These are phyloP conservation scores for Dactylellina parvicollis DNA, from an alignment of 2,329 filamentous ascomycete species.

Conservation along the genomic window DNA sequence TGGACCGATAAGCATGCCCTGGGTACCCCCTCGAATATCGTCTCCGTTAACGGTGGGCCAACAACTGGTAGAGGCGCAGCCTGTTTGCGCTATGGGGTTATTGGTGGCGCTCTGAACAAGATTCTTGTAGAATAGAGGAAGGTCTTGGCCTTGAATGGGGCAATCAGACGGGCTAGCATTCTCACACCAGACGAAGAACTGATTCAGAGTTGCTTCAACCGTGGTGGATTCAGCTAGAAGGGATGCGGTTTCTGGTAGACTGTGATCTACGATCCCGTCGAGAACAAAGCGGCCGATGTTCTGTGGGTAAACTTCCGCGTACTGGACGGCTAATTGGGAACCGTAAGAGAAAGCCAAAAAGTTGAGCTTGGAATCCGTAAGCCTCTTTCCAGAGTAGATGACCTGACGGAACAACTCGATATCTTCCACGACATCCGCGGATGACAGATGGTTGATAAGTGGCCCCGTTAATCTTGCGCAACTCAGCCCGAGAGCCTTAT, in stretches of 20 bases:
- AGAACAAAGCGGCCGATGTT: slow-evolving; percentile 63
- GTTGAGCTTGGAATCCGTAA: slow-evolving; percentile 58
- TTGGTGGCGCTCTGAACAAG: slow-evolving; percentile 59
- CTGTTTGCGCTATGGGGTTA: slow-evolving; percentile 61
- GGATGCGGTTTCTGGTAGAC: slow-evolving; percentile 60
- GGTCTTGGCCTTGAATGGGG: slow-evolving; percentile 59
- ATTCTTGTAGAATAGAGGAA: slow-evolving; percentile 56
- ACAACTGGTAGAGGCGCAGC: slow-evolving; percentile 59
- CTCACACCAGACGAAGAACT: slow-evolving; percentile 62
- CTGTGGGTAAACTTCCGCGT: slow-evolving; percentile 64
- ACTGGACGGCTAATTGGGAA: slow-evolving; percentile 63
- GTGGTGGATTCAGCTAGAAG: slow-evolving; percentile 60
- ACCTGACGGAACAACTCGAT: slow-evolving; percentile 61
- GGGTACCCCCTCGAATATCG: slow-evolving; percentile 2
- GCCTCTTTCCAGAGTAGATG: slow-evolving; percentile 58
- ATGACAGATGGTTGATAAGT: slow-evolving; percentile 61
- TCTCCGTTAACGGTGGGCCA: background rate
- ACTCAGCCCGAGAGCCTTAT: slow-evolving; percentile 61
- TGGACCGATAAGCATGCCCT: slow-evolving; percentile 14
- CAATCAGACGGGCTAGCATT: slow-evolving; percentile 57
- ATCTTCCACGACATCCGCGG: slow-evolving; percentile 59
- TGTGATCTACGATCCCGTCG: slow-evolving; percentile 64
- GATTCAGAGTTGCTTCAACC: slow-evolving; percentile 61
- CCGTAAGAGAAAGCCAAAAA: slow-evolving; percentile 65
- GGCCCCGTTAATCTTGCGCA: slow-evolving; percentile 62